phyloP scores from a whole-genome alignment of 176 grass and related monocot genomes.

The Leersia perrieri region DNA sequence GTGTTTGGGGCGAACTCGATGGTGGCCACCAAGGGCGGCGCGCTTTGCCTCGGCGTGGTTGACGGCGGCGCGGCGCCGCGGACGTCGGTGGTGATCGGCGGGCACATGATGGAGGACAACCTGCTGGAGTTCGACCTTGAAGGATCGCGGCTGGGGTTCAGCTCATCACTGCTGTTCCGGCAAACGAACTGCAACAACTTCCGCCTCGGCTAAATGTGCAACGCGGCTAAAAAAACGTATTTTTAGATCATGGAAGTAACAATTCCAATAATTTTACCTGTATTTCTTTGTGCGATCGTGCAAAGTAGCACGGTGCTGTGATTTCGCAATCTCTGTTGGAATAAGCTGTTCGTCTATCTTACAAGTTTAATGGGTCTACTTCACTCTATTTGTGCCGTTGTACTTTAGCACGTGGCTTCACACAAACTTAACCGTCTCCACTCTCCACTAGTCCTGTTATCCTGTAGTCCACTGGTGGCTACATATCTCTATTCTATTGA shows the following conservation, averaged over 20 bases:
- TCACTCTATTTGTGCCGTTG: no score
- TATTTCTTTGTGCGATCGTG: background rate
- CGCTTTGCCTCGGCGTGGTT: slow-evolving; percentile 43
- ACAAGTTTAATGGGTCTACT: no score
- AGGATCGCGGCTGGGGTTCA: slow-evolving; percentile 47
- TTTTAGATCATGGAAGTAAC: no score
- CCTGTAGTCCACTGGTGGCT: no score
- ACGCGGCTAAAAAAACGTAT: background rate
- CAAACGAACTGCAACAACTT: slow-evolving; percentile 48
- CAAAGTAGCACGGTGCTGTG: no score
- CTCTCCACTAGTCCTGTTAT: no score
- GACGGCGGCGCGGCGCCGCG: slow-evolving; percentile 27
- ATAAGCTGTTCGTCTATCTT: no score
- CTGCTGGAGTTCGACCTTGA: background rate
- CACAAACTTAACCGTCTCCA: no score
- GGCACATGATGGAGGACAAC: slow-evolving; percentile 14
- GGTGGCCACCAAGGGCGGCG: slow-evolving; percentile 5
- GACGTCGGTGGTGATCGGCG: slow-evolving; percentile 46
- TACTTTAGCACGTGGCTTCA: no score
- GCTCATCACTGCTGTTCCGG: slow-evolving; percentile 30
- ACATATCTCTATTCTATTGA: no score
- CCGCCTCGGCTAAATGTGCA: slow-evolving; percentile 3
- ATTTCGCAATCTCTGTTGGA: no score
- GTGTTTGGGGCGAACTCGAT: slow-evolving; percentile 53
- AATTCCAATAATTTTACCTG: background rate